A percentile compares a stretch with the other conserved stretches of the same genome.
Evolutionary conservation across 805 yeast genomes (phyloP).

Genomic region (Spathaspora sp.): DNA sequence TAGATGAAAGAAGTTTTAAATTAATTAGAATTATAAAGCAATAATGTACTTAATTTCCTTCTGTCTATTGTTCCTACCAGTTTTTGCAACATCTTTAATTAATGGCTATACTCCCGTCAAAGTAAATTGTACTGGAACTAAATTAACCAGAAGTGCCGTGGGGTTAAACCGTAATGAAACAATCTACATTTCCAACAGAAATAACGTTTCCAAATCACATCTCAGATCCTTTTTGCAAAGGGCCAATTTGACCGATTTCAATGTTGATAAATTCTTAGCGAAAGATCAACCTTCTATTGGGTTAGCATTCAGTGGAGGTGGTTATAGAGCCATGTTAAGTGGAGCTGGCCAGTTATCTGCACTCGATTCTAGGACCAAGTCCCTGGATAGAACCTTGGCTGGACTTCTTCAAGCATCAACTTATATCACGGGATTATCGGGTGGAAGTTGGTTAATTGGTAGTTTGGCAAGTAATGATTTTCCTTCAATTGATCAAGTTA

Average conservation of each 20-base stretch:
- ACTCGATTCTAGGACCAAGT: constrained; percentile 65
- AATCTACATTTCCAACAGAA: constrained; percentile 18
- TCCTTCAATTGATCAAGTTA: constrained; percentile 42
- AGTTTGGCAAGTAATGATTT: constrained; percentile 61
- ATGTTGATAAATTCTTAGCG: constrained; percentile 26
- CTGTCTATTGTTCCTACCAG: not conserved
- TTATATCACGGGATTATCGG: constrained; percentile 73
- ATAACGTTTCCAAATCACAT: constrained; percentile 17
- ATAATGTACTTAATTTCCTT: not conserved
- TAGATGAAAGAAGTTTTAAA: too few relatives aligned
- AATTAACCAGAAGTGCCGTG: constrained; percentile 42
- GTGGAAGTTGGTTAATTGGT: constrained; percentile 62
- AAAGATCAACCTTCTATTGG: constrained; percentile 32
- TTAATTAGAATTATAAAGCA: not conserved
- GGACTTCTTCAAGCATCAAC: constrained; percentile 72
- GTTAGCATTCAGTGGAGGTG: constrained; percentile 64
- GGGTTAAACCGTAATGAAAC: constrained; percentile 38
- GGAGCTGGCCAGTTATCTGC: constrained; percentile 88
- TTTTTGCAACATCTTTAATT: constrained; percentile 45
- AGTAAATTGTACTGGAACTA: constrained; percentile 46
- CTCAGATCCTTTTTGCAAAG: constrained; percentile 27
- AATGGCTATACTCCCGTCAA: constrained; percentile 59
- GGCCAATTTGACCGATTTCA: constrained; percentile 19
- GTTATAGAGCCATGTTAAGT: constrained; percentile 80
- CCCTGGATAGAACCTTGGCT: constrained; percentile 60